Conservation (phyloP, 768 basidiomycete genomes). For the Cubamyces lactineus region DNA sequence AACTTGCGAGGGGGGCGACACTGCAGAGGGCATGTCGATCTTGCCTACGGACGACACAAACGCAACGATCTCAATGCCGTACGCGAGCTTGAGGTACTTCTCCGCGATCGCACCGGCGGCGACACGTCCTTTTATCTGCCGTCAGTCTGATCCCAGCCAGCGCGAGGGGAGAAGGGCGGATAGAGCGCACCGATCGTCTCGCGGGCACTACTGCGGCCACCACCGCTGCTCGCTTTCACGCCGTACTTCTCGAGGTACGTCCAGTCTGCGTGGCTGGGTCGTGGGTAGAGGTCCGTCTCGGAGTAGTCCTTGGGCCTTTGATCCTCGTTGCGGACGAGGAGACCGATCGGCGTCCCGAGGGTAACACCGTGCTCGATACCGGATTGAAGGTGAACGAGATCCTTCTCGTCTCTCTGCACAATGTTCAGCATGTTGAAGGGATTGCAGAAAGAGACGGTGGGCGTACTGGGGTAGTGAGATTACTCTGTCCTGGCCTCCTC, state of each 20-base stretch:
- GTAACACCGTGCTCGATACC: slow-evolving; percentile 94
- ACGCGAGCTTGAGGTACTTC: slow-evolving; percentile 84
- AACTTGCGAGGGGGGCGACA: slow-evolving; percentile 45
- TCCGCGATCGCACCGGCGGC: slow-evolving; percentile 99
- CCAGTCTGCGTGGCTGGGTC: slow-evolving; percentile 97
- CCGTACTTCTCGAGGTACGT: slow-evolving; percentile 98
- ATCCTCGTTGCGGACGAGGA: slow-evolving; percentile 97
- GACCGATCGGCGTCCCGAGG: slow-evolving; percentile 94
- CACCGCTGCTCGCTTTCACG: slow-evolving; percentile 95
- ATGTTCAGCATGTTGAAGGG: not conserved
- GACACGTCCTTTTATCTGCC: slow-evolving; percentile 68
- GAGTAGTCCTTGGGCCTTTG: slow-evolving; percentile 98
- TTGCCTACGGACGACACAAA: slow-evolving; percentile 98
- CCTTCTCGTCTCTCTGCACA: slow-evolving; percentile 71
- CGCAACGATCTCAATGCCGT: slow-evolving; percentile 93
- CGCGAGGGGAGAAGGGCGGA: not conserved
- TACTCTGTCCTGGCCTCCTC: slow-evolving; percentile 92
- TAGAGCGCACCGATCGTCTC: slow-evolving; percentile 84
- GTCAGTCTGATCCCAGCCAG: not conserved
- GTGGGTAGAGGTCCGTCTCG: slow-evolving; percentile 96
- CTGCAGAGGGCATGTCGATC: slow-evolving; percentile 69
- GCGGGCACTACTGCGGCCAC: slow-evolving; percentile 91
- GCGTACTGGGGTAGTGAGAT: slow-evolving; percentile 92
- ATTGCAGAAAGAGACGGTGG: not conserved
- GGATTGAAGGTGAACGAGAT: slow-evolving; percentile 90